Percentiles rank a stretch among this genome's conserved stretches.
phyloP scores from a whole-genome alignment of 2,329 filamentous ascomycete genomes.

The Leptosphaerulina australis region DNA sequence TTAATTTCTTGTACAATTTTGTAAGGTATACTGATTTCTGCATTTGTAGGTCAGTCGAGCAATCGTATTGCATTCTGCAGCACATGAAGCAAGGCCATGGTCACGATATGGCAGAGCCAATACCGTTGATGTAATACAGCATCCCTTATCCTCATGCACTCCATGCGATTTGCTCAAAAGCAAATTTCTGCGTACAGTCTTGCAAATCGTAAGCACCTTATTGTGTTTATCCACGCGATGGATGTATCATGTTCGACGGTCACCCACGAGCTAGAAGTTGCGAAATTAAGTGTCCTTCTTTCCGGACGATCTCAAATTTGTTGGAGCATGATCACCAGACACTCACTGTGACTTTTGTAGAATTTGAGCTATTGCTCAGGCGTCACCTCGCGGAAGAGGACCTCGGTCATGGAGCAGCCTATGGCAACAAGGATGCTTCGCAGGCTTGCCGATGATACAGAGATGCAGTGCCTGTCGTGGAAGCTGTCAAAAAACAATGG shows the following conservation, averaged over 20 bases:
- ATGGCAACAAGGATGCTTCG: no score
- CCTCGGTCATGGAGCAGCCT: neutral
- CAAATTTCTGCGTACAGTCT: conserved; percentile 1
- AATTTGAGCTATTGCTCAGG: conserved; percentile 1
- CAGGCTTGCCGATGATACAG: neutral
- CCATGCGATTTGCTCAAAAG: neutral
- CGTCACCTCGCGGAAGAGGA: conserved; percentile 8
- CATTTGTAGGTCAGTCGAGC: conserved; percentile 7
- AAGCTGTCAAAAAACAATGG: neutral
- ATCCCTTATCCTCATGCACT: neutral
- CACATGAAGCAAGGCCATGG: conserved; percentile 12
- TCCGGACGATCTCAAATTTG: conserved; percentile 2
- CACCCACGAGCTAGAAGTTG: conserved; percentile 1
- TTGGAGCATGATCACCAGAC: conserved; percentile 6
- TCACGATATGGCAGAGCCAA: conserved; percentile 4
- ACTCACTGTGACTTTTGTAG: conserved; percentile 4
- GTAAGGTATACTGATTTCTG: conserved; percentile 7
- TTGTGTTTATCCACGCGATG: conserved; percentile 1
- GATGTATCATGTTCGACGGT: conserved; percentile 10
- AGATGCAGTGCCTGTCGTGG: no score
- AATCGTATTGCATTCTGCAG: conserved; percentile 4
- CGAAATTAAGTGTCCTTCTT: neutral
- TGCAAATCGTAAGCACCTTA: conserved; percentile 7
- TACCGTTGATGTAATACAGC: conserved; percentile 7
- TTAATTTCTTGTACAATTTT: conserved; percentile 5